Evolutionary conservation across 352 stramenopile genomes (phyloP), one percentile per base, ranked within the genome.

Genomic region (Phytophthora syringae): DNA sequence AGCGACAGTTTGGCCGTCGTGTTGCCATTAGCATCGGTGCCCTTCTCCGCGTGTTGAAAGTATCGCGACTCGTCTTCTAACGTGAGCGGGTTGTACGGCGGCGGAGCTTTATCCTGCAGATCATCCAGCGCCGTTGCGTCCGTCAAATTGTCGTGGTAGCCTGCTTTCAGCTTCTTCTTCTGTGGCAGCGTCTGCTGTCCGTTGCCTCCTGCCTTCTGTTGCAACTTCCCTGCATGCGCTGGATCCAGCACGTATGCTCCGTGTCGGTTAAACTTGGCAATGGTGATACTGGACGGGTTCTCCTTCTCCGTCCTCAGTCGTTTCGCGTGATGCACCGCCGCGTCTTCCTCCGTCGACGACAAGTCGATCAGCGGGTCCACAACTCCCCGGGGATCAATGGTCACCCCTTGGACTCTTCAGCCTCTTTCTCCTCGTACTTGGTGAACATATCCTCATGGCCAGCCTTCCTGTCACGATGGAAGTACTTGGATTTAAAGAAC

Each of bases 401-500:
- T 73, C 28, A 73, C 52, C 12, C 59, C 71, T 72, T 80, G 6
- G 74, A 56, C 43, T 87, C 65, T 55, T 90, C 80, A 53, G 84
- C 74, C 51, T 92, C 84, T 52, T 92, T 86, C 43, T 93, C 85
- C 51, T 95, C 87, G 60, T 89, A 95, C 50, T 86, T 89, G 25
- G 87, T 92, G 25, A 95, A 95, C 76, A 95, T 82, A 56, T 95
- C 87, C 43, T 95, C 87, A 37, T 92, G 84, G 28, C 87, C 85
- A 43, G 76, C 68, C 58, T 93, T 93, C 52, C 86, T 79, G 44
- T 96, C 88, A 25, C 88, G 83, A 56, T 96, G 88, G 55, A 93
- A 93, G 66, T 96, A 96, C 64, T 96, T 96, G 50, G 84, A 93
- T 72, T 96, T 93, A 62, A 96, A 93, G 64, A 94, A 96, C 11